A percentile compares a stretch with the other conserved stretches of the same genome.
These are phyloP conservation scores for Cadophora gregata DNA, from an alignment of 2,329 filamentous ascomycete species.

Conservation along the genomic window DNA sequence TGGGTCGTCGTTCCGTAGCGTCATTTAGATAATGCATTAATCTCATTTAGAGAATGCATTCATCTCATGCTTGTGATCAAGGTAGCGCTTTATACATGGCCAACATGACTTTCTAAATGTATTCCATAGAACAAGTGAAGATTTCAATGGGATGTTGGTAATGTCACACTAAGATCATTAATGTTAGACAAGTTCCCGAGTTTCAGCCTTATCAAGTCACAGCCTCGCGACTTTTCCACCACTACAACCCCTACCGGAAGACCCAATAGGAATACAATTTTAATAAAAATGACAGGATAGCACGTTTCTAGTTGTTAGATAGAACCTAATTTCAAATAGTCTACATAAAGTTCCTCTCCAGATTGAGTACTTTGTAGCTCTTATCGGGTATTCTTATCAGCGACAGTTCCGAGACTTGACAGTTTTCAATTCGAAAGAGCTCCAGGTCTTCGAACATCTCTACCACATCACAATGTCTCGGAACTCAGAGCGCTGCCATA, in stretches of 20 bases:
- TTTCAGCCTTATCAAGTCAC: slow-evolving; percentile 2
- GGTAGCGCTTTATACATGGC: neutral
- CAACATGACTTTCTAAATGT: too few relatives aligned
- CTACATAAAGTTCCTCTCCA: neutral
- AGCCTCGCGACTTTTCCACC: neutral
- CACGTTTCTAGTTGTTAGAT: neutral
- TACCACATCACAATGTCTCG: neutral
- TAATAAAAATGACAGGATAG: too few relatives aligned
- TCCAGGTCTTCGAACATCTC: neutral
- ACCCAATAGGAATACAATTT: too few relatives aligned
- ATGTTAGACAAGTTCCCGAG: neutral
- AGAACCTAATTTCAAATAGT: neutral
- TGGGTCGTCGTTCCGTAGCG: neutral
- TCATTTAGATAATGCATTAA: slow-evolving; percentile 17
- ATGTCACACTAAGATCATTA: neutral
- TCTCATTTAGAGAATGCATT: slow-evolving; percentile 15
- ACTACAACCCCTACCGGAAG: neutral
- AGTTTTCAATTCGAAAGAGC: neutral
- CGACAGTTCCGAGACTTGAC: neutral
- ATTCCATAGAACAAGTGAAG: too few relatives aligned
- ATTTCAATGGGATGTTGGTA: too few relatives aligned
- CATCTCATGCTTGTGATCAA: neutral
- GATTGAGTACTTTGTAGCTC: neutral
- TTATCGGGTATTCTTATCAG: neutral
- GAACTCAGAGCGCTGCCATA: neutral